Evolutionary conservation across 202 grass and related monocot genomes (phyloP).

Genomic region (Elaeis oleifera): DNA sequence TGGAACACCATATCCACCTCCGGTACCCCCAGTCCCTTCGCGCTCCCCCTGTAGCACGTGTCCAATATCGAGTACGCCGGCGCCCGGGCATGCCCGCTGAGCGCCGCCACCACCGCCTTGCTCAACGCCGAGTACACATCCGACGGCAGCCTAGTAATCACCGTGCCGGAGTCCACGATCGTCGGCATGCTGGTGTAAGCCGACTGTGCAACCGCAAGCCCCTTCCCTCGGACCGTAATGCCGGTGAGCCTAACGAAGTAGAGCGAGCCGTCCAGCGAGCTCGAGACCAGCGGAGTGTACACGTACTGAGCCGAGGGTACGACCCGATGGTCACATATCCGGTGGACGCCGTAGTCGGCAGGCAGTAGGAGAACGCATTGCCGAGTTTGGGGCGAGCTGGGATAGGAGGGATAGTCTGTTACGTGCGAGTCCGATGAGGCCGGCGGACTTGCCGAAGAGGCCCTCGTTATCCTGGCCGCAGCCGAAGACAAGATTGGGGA

Average conservation of each 20-base stretch:
- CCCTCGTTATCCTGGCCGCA: constrained; percentile 87
- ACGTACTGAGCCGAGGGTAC: constrained; percentile 26
- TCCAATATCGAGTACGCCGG: constrained; percentile 49
- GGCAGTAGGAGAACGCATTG: constrained; percentile 64
- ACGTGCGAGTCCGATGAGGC: constrained; percentile 66
- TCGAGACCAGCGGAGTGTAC: constrained; percentile 62
- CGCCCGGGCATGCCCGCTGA: constrained; percentile 19
- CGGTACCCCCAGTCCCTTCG: constrained; percentile 29
- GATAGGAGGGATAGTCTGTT: constrained; percentile 61
- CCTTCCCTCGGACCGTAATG: constrained; percentile 41
- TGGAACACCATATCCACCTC: constrained; percentile 44
- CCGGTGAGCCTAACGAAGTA: constrained; percentile 50
- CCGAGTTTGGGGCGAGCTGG: constrained; percentile 56
- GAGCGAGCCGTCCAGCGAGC: constrained; percentile 39
- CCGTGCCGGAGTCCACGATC: constrained; percentile 78
- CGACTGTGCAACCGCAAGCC: constrained; percentile 29
- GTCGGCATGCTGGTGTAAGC: constrained; percentile 51
- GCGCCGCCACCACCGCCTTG: constrained; percentile 39
- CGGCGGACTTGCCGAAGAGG: constrained; percentile 59
- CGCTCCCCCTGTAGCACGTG: constrained; percentile 58
- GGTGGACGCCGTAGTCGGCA: constrained; percentile 40
- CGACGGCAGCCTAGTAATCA: constrained; percentile 57
- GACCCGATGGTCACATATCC: constrained; percentile 67
- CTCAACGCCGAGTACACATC: constrained; percentile 52
- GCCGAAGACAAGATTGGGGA: constrained; percentile 59